Percentiles rank a stretch among this genome's conserved stretches.
phyloP scores from a whole-genome alignment of 352 stramenopile species.

The Pythium coloratum region DNA sequence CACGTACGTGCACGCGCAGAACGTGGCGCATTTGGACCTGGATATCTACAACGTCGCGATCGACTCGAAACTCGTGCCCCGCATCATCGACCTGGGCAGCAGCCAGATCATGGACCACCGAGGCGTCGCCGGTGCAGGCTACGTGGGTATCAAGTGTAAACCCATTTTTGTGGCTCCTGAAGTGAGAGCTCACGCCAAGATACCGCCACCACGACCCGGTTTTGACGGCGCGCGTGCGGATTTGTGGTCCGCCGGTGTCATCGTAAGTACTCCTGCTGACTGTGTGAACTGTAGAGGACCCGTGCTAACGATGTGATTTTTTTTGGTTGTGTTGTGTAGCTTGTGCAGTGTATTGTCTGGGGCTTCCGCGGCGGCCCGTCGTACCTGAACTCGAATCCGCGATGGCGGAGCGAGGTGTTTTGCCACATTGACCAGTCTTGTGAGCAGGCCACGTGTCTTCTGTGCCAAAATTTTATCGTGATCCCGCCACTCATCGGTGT shows the following conservation, averaged over 20 bases:
- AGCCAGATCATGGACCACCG: slow-evolving; percentile 76
- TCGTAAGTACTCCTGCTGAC: slow-evolving; percentile 45
- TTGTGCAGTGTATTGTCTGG: slow-evolving; percentile 83
- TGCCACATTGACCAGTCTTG: slow-evolving; percentile 70
- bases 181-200: slow-evolving; percentile 59
- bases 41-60: slow-evolving; percentile 88
- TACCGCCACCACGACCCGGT: slow-evolving; percentile 53
- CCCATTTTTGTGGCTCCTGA: slow-evolving; percentile 76
- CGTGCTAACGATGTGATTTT: neutral
- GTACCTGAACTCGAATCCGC: slow-evolving; percentile 55
- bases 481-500: slow-evolving; percentile 73
- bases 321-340: slow-evolving; percentile 29
- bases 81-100: slow-evolving; percentile 83
- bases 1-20: slow-evolving; percentile 80
- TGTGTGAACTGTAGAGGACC: neutral
- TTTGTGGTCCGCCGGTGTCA: slow-evolving; percentile 78
- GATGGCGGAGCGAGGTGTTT: slow-evolving; percentile 75
- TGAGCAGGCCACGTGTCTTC: slow-evolving; percentile 50
- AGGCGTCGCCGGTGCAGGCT: slow-evolving; percentile 50
- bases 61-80: slow-evolving; percentile 47
- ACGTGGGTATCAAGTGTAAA: slow-evolving; percentile 85
- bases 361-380: slow-evolving; percentile 69
- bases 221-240: slow-evolving; percentile 76
- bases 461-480: slow-evolving; percentile 80
- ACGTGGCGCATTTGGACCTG: slow-evolving; percentile 76